phyloP scores from a whole-genome alignment of 148 eudicot species.

The Vaccinium myrtillus region DNA sequence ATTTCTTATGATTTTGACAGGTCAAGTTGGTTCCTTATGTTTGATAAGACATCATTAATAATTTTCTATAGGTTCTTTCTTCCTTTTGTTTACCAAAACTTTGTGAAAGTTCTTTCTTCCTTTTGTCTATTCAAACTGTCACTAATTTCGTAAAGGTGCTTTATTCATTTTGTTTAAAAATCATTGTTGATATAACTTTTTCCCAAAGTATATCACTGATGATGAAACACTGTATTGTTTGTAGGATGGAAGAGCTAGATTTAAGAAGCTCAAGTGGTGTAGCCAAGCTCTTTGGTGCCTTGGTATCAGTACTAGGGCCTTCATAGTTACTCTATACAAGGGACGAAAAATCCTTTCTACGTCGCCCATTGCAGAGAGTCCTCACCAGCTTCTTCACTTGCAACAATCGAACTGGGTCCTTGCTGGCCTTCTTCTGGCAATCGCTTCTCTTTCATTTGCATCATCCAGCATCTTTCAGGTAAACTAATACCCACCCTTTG shows the following conservation, averaged over 20 bases:
- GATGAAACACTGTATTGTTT: not conserved
- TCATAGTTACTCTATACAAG: constrained; percentile 32
- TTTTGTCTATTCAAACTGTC: too few species aligned
- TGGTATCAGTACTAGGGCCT: constrained; percentile 38
- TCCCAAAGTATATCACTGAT: not conserved
- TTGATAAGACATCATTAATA: not conserved
- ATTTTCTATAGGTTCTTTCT: not conserved
- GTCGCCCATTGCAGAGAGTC: not conserved
- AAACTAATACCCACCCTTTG: not conserved
- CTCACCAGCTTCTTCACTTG: not conserved
- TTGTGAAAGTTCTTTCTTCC: too few species aligned
- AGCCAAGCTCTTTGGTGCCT: constrained; percentile 30
- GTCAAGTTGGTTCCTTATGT: not conserved
- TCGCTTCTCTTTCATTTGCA: not conserved
- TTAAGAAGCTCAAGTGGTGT: constrained; percentile 26
- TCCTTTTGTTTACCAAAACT: not conserved
- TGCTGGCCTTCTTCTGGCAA: constrained; percentile 3
- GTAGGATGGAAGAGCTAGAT: constrained; percentile 35
- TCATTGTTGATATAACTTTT: not conserved
- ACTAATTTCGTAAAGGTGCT: not conserved
- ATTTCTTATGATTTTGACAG: not conserved
- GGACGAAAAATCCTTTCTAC: constrained; percentile 14
- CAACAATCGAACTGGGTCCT: not conserved
- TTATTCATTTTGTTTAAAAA: not conserved
- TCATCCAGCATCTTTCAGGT: not conserved